phyloP scores from a whole-genome alignment of 2,329 filamentous ascomycete genomes.

The Kalaharituber pfeilii region DNA sequence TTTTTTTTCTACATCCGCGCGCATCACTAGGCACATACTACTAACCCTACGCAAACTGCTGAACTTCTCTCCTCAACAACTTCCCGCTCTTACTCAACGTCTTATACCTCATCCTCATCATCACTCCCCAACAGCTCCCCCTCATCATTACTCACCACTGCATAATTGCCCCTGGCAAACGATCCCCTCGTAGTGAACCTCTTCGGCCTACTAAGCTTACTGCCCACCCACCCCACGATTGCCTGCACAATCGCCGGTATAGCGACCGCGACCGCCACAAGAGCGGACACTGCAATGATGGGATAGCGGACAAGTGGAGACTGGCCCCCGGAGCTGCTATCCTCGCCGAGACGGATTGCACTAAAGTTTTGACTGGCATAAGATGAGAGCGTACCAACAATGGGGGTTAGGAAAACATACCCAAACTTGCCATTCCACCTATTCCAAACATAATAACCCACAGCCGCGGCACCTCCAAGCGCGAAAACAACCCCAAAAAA shows the following conservation, averaged over 20 bases:
- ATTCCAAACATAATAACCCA: constrained; percentile 70
- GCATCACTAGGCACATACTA: background rate
- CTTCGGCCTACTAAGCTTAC: constrained; percentile 40
- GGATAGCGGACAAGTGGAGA: constrained; percentile 67
- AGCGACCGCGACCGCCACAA: constrained; percentile 41
- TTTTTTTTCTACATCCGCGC: background rate
- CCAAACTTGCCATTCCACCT: constrained; percentile 86
- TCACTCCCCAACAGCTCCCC: constrained; percentile 87
- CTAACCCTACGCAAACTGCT: background rate
- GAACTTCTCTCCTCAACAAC: background rate
- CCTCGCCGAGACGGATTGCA: constrained; percentile 63
- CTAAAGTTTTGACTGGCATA: constrained; percentile 14
- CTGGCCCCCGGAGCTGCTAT: constrained; percentile 40
- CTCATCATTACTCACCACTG: constrained; percentile 78
- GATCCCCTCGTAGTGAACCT: constrained; percentile 77
- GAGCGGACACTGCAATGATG: constrained; percentile 51
- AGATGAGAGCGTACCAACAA: no score
- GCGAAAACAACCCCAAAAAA: constrained; percentile 76
- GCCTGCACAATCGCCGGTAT: constrained; percentile 50
- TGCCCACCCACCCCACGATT: constrained; percentile 52
- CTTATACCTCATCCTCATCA: constrained; percentile 67
- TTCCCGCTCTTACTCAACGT: constrained; percentile 2
- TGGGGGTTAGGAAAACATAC: constrained; percentile 29
- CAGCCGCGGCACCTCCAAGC: constrained; percentile 48
- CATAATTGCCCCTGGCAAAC: constrained; percentile 81